Conservation (phyloP, 1,284 basidiomycete species). For the Heterobasidion irregulare region DNA sequence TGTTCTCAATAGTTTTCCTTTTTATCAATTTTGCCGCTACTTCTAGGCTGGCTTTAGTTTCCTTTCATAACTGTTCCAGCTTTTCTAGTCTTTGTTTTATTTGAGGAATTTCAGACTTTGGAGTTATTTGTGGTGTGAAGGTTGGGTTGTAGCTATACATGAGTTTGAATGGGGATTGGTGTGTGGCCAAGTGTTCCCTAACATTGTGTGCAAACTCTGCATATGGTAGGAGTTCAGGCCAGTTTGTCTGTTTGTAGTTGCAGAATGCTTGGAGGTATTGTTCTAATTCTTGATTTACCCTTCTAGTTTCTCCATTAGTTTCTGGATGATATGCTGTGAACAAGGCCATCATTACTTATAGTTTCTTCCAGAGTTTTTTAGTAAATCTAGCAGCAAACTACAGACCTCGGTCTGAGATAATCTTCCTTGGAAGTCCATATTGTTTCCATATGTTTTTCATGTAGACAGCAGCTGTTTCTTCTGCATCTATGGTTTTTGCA, state of each 20-base stretch:
- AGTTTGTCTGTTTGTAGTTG: too few species aligned
- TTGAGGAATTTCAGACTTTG: too few species aligned
- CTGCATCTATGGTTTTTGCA: conserved; percentile 5
- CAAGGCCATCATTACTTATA: conserved; percentile 5
- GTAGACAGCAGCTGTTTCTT: background rate
- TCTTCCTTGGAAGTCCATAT: background rate
- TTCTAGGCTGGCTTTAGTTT: too few species aligned
- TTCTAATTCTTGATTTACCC: conserved; percentile 9
- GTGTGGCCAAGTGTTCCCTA: background rate
- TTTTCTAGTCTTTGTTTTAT: too few species aligned
- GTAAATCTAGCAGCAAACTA: background rate
- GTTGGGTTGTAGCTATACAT: too few species aligned
- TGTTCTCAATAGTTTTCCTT: too few species aligned
- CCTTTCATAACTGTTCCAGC: too few species aligned
- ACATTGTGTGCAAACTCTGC: conserved; percentile 7
- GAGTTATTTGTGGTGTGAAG: too few species aligned
- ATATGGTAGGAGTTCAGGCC: conserved; percentile 1
- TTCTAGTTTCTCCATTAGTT: conserved; percentile 7
- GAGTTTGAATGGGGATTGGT: too few species aligned
- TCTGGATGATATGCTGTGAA: conserved; percentile 3
- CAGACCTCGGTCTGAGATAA: background rate
- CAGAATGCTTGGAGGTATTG: conserved; percentile 5
- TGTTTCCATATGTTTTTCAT: background rate
- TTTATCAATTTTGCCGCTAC: too few species aligned
- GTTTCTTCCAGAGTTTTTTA: background rate